Conservation (phyloP, 2,329 filamentous ascomycete genomes). For the Ploettnerulaceae sp. region DNA sequence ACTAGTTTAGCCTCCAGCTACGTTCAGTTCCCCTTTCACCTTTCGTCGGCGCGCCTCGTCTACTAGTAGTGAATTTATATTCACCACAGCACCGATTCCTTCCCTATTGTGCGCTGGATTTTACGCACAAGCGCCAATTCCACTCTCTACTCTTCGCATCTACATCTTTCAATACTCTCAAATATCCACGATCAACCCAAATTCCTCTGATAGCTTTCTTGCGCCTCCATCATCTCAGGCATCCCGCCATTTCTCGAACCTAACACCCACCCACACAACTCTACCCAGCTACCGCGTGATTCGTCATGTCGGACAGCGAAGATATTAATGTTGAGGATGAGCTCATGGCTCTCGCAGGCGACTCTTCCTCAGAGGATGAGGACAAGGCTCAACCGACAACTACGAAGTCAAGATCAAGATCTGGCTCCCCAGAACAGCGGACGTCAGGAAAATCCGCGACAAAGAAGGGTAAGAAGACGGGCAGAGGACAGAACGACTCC, state of each 20-base stretch:
- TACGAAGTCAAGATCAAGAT: slow-evolving; percentile 50
- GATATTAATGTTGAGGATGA: slow-evolving; percentile 69
- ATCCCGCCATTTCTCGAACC: not conserved
- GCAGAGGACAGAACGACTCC: slow-evolving; percentile 49
- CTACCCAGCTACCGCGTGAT: not conserved
- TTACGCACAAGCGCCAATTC: not conserved
- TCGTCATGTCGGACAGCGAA: slow-evolving; percentile 66
- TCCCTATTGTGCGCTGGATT: slow-evolving; percentile 1
- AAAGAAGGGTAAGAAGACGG: slow-evolving; percentile 47
- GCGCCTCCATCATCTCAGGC: not conserved
- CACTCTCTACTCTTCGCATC: not conserved
- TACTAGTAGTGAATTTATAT: not conserved
- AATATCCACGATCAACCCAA: not conserved
- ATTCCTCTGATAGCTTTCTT: not conserved
- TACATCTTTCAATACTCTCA: not conserved
- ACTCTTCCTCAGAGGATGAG: slow-evolving; percentile 55
- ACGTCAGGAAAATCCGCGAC: slow-evolving; percentile 37
- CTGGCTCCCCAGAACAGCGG: slow-evolving; percentile 46
- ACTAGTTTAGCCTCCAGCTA: too few species aligned
- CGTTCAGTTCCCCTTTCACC: not conserved
- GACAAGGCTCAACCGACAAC: slow-evolving; percentile 43
- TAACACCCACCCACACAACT: not conserved
- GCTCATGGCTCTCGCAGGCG: slow-evolving; percentile 86
- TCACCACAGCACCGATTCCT: slow-evolving; percentile 1
- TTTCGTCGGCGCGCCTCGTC: not conserved